Conservation (phyloP, 2,329 filamentous ascomycete genomes). For the Neocucurbitaria cava region DNA sequence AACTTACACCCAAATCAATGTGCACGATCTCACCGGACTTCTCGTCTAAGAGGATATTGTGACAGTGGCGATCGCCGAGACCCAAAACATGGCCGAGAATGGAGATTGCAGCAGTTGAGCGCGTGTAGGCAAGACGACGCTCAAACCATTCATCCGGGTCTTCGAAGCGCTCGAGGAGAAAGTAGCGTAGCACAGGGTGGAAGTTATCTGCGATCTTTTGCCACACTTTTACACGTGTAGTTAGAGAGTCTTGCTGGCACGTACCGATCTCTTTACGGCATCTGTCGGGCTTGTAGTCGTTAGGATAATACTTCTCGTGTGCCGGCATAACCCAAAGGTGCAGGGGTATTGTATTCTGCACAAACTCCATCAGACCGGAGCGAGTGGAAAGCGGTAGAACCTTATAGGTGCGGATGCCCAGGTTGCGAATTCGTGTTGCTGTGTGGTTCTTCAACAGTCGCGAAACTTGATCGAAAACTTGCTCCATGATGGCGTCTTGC, state of each 20-base stretch:
- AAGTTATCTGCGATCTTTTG: conserved; percentile 81
- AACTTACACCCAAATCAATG: conserved; percentile 95
- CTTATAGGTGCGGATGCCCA: conserved; percentile 96
- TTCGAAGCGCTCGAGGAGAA: conserved; percentile 93
- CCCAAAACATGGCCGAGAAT: conserved; percentile 94
- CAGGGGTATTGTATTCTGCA: conserved; percentile 88
- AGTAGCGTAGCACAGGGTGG: conserved; percentile 92
- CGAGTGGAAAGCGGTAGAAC: conserved; percentile 86
- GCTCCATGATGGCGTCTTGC: conserved; percentile 98
- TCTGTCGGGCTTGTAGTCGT: conserved; percentile 75
- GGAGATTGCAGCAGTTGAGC: conserved; percentile 91
- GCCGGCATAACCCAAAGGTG: conserved; percentile 92
- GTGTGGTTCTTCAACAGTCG: conserved; percentile 86
- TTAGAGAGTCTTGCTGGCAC: conserved; percentile 72
- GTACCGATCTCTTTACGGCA: conserved; percentile 82
- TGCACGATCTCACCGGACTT: conserved; percentile 93
- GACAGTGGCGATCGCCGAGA: conserved; percentile 90
- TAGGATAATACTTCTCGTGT: conserved; percentile 84
- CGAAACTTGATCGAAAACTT: conserved; percentile 96
- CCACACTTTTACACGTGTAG: conserved; percentile 76
- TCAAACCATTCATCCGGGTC: conserved; percentile 97
- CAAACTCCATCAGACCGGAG: conserved; percentile 95
- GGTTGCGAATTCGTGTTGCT: conserved; percentile 82
- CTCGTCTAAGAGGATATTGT: conserved; percentile 93
- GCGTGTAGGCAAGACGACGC: conserved; percentile 86